Evolutionary conservation across 2,329 filamentous ascomycete species (phyloP).

Genomic region (Alternaria burnsii): DNA sequence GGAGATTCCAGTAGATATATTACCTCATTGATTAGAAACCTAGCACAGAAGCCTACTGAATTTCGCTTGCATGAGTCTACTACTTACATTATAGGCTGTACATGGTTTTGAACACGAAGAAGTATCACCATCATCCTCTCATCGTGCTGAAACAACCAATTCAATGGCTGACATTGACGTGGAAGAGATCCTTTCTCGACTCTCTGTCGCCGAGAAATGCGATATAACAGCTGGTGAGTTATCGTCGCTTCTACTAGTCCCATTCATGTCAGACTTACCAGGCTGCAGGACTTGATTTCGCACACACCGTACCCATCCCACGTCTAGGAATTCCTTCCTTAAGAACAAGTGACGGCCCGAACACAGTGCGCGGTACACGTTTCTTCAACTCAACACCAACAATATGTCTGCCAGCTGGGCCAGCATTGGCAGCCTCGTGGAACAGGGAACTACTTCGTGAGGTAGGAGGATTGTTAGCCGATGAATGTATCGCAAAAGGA

Average conservation of each 20-base stretch:
- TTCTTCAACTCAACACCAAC: no score
- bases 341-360: constrained; percentile 69
- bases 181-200: neutral
- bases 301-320: neutral
- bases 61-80: no score
- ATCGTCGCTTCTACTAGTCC: no score
- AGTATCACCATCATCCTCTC: no score
- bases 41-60: no score
- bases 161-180: neutral
- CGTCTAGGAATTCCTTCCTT: constrained; percentile 65
- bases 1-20: no score
- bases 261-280: no score
- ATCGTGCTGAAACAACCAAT: neutral
- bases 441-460: constrained; percentile 16
- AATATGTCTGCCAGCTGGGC: constrained; percentile 60
- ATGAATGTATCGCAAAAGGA: constrained; percentile 22
- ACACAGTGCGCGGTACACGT: constrained; percentile 64
- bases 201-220: neutral
- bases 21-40: no score
- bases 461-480: no score
- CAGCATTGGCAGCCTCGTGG: constrained; percentile 21
- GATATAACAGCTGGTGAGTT: neutral
- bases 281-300: neutral
- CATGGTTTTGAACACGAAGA: no score
- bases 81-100: no score